Base-by-base conservation (phyloP, 192 early-diverging fungal species). In the Gonapodya prolifera region DNA sequence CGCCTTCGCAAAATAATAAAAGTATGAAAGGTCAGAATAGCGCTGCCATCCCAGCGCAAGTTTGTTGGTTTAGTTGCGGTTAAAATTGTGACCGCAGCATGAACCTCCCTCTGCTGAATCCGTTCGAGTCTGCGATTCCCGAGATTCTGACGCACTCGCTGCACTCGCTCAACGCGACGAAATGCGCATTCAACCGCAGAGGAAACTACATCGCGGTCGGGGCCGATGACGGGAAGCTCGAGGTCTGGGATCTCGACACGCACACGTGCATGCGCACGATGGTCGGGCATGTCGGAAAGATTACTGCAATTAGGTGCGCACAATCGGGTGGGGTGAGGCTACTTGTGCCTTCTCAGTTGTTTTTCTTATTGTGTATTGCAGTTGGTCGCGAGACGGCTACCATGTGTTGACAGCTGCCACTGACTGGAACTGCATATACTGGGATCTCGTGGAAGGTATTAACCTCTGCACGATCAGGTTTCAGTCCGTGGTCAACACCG, bases 191-290 rank as follows among this genome's bases (percentile, higher is more conserved):
- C 80, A 95, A 95, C 80, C 84, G 86, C 79, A 78, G 88, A 69
- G 94, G 93, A 16, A 95, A 91, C n/a, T 82, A 92, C 30, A 80
- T 97, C 69, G 95, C 94, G 30, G 89, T 90, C 1, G 94, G 94
- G 23, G 88, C 91, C 71, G 82, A 83, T 1, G 95, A 95, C 78
- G 96, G 96, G 1, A 81, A 83, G 13, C 91, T 92, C 79, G 86
- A 87, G 34, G 85, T 98, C 35, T 94, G 93, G 92, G 95, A 97
- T 80, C 90, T 96, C 85, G 92, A 94, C 75, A 94, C 95, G 1
- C 87, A 90, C n/a, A 89, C 89, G 31, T 82, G 95, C 29, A 83
- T 89, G 34, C 85, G 91, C 18, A 89, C 83, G 34, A 86, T 96
- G 2, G 69, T 83, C 2, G 94, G 94, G 2, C 93, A 96, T 82